Base-by-base conservation (phyloP, 352 stramenopile genomes). In the Pythium vanterpoolii region DNA sequence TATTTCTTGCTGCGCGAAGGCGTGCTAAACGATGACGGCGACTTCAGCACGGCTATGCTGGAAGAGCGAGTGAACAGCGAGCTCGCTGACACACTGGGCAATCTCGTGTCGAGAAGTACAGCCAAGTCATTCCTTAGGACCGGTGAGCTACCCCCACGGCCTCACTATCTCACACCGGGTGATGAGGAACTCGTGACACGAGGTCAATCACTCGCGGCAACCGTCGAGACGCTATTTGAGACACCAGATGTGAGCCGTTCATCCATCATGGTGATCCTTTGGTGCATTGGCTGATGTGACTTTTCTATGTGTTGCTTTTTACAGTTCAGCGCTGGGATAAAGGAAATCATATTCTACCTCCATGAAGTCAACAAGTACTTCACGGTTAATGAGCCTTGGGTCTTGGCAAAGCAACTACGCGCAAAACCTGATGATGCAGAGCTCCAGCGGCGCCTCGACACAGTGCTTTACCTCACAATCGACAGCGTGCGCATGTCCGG, bases 1-100 rank as follows among this genome's bases (percentile, higher is more conserved):
- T 99, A 93, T 62, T 96, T 92, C 33, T 53, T 97, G 51, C 64
- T 97, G 54, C 84, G 86, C 77, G 93, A 87, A 87, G 96, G 79
- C 28, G 93, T 97, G 24, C 97, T 98, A 51, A 96, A 96, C 30
- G 92, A 96, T 56, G 97, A 99, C 63, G 79, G 98, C 13, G 84
- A 96, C 59, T 97, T 96, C 64, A 91, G 77, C 56, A 69, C 71
- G 11, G 72, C 72, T 21, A 83, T 85, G 43, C 83, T 99, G 18
- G 84, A 97, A 34, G 83, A 98, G 39, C 96, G 96, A 64, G 94
- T 99, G 52, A 99, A 99, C 82, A 92, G 88, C 36, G 97, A 99
- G 65, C 74, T 96, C 1, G 88, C 86, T 33, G 87, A 97, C 47
- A 96, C 87, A 18, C 75, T 97, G 13, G 90, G 90, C n/a, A 97